Conservation (phyloP, 495 filamentous ascomycete genomes). For the Lasiosphaeria miniovina region DNA sequence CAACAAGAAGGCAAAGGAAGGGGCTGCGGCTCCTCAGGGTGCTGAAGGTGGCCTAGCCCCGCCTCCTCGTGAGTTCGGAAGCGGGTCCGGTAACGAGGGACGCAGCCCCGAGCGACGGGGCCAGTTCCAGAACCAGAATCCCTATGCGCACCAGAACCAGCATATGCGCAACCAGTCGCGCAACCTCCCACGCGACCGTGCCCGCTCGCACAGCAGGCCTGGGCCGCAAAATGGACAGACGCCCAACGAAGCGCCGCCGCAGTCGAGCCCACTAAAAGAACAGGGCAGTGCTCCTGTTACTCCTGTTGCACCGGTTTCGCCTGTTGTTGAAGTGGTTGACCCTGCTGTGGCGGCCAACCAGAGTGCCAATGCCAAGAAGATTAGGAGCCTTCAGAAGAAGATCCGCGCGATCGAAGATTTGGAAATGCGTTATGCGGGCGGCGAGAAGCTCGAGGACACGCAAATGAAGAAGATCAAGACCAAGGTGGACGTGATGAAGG, state of each 20-base stretch:
- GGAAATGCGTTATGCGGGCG: constrained; percentile 89
- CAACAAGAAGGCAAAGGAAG: constrained; percentile 88
- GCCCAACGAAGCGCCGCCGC: constrained; percentile 17
- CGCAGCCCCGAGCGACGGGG: constrained; percentile 67
- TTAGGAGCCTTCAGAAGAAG: constrained; percentile 90
- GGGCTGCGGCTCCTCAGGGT: constrained; percentile 27
- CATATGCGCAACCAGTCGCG: constrained; percentile 55
- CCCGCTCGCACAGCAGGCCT: constrained; percentile 30
- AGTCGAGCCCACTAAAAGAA: constrained; percentile 26
- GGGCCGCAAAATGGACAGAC: constrained; percentile 38
- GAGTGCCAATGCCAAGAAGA: constrained; percentile 74
- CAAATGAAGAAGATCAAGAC: constrained; percentile 98
- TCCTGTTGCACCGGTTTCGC: constrained; percentile 27
- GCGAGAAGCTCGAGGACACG: constrained; percentile 96
- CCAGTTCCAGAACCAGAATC: constrained; percentile 16
- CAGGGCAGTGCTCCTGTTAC: constrained; percentile 31
- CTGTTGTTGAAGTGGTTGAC: constrained; percentile 20
- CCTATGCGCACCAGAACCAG: constrained; percentile 17
- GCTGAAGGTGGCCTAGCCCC: constrained; percentile 39
- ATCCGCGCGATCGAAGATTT: constrained; percentile 95
- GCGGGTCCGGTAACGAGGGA: constrained; percentile 41
- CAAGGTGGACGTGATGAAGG: constrained; percentile 75
- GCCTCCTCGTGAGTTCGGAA: constrained; percentile 37
- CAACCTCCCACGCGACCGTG: constrained; percentile 47
- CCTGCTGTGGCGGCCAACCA: constrained; percentile 43